A percentile compares a stretch with the other conserved stretches of the same genome.
These are phyloP conservation scores for Neurospora crassa DNA, from an alignment of 2,329 filamentous ascomycete genomes.

Conservation along the genomic window DNA sequence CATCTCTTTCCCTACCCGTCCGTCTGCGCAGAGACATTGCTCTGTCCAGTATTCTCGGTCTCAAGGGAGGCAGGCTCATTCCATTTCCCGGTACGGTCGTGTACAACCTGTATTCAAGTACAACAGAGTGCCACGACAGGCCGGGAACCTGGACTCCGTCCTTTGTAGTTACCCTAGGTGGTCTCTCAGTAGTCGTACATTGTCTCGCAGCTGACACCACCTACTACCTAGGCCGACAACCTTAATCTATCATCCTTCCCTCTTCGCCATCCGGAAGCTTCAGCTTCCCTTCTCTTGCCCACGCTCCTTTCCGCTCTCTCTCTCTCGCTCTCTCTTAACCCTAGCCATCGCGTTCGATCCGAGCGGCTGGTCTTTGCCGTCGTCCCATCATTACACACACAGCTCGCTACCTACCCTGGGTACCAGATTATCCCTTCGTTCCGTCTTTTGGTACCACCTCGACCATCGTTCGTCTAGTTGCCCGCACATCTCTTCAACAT, in stretches of 20 bases:
- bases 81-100: neutral
- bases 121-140: neutral
- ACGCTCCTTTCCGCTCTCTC: neutral
- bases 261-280: neutral
- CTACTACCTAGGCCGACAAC: neutral
- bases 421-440: neutral
- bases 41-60: neutral
- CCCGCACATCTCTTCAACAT: neutral
- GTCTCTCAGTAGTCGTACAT: neutral
- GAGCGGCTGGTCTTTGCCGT: neutral
- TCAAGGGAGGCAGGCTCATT: neutral
- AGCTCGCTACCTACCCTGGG: neutral
- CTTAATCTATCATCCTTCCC: neutral
- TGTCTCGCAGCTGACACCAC: neutral
- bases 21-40: neutral
- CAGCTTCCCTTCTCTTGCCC: neutral
- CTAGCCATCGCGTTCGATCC: neutral
- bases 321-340: neutral
- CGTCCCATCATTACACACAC: neutral
- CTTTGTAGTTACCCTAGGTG: neutral
- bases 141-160: neutral
- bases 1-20: neutral
- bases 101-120: neutral
- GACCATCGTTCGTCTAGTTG: neutral
- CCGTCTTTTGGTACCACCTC: neutral